Evolutionary conservation across 1,284 basidiomycete species (phyloP).

Genomic region (Leucoagaricus sp.): DNA sequence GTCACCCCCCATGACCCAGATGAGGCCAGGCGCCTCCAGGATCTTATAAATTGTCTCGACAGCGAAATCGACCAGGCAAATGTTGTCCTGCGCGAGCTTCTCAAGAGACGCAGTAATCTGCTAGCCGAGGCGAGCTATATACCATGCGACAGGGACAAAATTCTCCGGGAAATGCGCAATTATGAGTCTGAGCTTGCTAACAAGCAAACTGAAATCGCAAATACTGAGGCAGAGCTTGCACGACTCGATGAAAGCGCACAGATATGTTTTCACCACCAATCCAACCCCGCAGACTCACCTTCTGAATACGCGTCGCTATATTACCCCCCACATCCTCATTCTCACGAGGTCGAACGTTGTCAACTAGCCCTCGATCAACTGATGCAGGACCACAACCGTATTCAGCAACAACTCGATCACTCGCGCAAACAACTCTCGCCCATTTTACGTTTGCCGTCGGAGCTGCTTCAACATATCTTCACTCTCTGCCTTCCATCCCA

Average conservation of each 20-base stretch:
- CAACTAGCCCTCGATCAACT: slow-evolving; percentile 1
- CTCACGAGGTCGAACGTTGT: slow-evolving; percentile 8
- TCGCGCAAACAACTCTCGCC: slow-evolving; percentile 22
- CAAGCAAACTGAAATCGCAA: slow-evolving; percentile 3
- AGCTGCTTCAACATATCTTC: slow-evolving; percentile 41
- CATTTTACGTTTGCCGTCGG: slow-evolving; percentile 35
- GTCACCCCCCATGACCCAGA: slow-evolving; percentile 2
- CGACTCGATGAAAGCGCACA: not conserved
- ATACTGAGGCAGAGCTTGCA: slow-evolving; percentile 3
- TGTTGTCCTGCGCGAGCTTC: slow-evolving; percentile 13
- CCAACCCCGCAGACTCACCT: not conserved
- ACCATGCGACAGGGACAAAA: slow-evolving; percentile 12
- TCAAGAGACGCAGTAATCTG: slow-evolving; percentile 12
- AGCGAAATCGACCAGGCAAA: slow-evolving; percentile 15
- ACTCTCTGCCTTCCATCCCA: slow-evolving; percentile 31
- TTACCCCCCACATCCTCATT: not conserved
- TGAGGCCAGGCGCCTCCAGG: slow-evolving; percentile 9
- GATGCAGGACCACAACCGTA: not conserved
- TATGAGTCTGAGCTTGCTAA: slow-evolving; percentile 4
- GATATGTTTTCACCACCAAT: not conserved
- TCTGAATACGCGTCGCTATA: not conserved
- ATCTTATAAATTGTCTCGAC: slow-evolving; percentile 15
- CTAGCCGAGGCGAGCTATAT: slow-evolving; percentile 11
- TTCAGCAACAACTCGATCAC: slow-evolving; percentile 16
- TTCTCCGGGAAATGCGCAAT: slow-evolving; percentile 3